Percentiles rank a stretch among this genome's conserved stretches.
Conservation (phyloP, 2,329 filamentous ascomycete species). For the Paramyrothecium roridum region DNA sequence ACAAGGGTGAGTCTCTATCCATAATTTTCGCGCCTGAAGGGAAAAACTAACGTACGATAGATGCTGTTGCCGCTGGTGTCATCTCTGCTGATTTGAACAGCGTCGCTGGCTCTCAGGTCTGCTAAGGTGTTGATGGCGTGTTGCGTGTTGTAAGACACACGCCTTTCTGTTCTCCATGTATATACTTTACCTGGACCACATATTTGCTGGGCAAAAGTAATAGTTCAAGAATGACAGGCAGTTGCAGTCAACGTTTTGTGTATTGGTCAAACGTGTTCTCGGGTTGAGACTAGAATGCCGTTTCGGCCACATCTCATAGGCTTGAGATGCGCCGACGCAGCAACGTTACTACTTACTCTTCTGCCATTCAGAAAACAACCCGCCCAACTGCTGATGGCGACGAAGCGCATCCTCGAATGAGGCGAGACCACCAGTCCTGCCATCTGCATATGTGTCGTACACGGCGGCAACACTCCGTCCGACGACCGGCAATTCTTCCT, state of each 20-base stretch:
- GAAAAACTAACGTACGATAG: constrained; percentile 2
- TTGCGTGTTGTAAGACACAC: background rate
- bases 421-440: constrained; percentile 18
- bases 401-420: constrained; percentile 38
- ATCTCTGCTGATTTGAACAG: constrained; percentile 14
- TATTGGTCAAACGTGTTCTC: too few species aligned
- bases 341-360: background rate
- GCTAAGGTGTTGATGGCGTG: constrained; percentile 3
- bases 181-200: background rate
- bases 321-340: background rate
- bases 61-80: constrained; percentile 14
- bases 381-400: background rate
- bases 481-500: constrained; percentile 38
- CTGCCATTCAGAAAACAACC: background rate
- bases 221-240: too few species aligned
- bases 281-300: too few species aligned
- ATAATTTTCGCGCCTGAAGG: background rate
- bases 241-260: too few species aligned
- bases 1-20: constrained; percentile 11
- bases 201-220: too few species aligned
- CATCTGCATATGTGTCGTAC: constrained; percentile 52
- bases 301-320: too few species aligned
- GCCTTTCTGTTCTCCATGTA: background rate
- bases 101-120: constrained; percentile 10
- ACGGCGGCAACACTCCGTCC: constrained; percentile 49